These are phyloP conservation scores for Parietichytrium sp. DNA, from an alignment of 108 stramenopile species.

Conservation along the genomic window DNA sequence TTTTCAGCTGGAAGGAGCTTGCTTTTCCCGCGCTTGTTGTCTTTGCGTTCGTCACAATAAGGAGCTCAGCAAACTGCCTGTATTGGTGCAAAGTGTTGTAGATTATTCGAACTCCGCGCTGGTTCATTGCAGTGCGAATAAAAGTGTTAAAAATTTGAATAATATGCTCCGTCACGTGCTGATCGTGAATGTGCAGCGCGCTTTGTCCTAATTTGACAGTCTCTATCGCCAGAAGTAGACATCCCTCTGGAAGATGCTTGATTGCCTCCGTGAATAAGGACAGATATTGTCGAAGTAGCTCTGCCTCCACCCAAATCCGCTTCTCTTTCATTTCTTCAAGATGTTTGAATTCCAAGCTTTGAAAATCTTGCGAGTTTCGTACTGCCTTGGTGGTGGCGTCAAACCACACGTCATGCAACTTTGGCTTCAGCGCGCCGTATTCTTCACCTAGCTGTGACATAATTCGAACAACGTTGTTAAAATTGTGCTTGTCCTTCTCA, in stretches of 20 bases:
- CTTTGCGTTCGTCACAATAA: neutral
- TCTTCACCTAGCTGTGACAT: neutral
- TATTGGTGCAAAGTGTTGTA: constrained; percentile 27
- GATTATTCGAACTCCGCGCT: neutral
- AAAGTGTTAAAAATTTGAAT: constrained; percentile 10
- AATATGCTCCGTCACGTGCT: neutral
- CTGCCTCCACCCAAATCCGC: neutral
- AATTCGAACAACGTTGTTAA: neutral
- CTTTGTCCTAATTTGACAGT: constrained; percentile 9
- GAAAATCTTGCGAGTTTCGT: constrained; percentile 25
- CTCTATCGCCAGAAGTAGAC: constrained; percentile 25
- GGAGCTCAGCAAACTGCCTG: constrained; percentile 7
- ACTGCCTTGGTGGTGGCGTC: neutral
- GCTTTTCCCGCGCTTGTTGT: neutral
- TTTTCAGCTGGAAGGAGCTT: no score
- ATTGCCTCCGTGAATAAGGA: neutral
- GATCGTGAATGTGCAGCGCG: neutral
- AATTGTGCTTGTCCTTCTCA: constrained; percentile 35
- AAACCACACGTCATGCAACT: neutral
- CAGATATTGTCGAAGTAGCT: constrained; percentile 6
- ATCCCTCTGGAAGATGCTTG: neutral
- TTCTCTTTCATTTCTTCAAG: neutral
- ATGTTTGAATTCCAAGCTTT: neutral
- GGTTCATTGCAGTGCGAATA: neutral
- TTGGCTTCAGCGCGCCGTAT: neutral